A percentile compares a stretch with the other conserved stretches of the same genome.
Evolutionary conservation across 805 yeast genomes (phyloP).

Genomic region (Kazachstania africana): DNA sequence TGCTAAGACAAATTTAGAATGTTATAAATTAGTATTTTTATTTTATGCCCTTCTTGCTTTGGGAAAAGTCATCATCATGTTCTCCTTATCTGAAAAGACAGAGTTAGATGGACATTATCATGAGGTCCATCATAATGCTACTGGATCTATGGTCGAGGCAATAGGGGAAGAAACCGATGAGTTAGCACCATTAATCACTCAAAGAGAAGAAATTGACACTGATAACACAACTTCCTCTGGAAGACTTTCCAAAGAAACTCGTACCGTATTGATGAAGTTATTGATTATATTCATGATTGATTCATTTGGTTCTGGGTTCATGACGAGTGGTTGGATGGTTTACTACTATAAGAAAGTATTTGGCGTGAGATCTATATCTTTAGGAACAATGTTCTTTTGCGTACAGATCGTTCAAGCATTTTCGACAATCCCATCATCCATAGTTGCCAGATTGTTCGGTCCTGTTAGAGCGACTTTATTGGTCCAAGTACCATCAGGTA

Average conservation of each 20-base stretch:
- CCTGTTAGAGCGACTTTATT: constrained; percentile 66
- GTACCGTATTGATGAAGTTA: constrained; percentile 34
- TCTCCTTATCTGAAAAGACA: constrained; percentile 39
- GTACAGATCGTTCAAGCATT: constrained; percentile 53
- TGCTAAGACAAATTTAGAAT: constrained; percentile 25
- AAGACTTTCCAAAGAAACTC: constrained; percentile 32
- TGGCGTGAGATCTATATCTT: constrained; percentile 37
- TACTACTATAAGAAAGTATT: constrained; percentile 61
- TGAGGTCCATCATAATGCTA: constrained; percentile 7
- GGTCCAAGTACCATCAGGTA: constrained; percentile 70
- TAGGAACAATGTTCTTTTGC: constrained; percentile 59
- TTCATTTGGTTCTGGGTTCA: constrained; percentile 79
- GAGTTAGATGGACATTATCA: constrained; percentile 31
- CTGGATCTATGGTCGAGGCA: constrained; percentile 7
- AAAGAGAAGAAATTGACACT: constrained; percentile 1
- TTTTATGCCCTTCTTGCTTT: constrained; percentile 45
- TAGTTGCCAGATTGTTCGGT: constrained; percentile 53
- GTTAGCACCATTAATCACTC: constrained; percentile 16
- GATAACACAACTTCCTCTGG: not conserved
- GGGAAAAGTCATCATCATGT: constrained; percentile 38
- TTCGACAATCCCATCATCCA: constrained; percentile 69
- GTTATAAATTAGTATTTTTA: constrained; percentile 48
- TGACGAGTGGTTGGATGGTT: constrained; percentile 82
- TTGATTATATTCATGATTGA: constrained; percentile 66
- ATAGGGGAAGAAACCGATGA: constrained; percentile 17